Conservation (phyloP, 2,329 filamentous ascomycete species). For the Pseudogymnoascus destructans region DNA sequence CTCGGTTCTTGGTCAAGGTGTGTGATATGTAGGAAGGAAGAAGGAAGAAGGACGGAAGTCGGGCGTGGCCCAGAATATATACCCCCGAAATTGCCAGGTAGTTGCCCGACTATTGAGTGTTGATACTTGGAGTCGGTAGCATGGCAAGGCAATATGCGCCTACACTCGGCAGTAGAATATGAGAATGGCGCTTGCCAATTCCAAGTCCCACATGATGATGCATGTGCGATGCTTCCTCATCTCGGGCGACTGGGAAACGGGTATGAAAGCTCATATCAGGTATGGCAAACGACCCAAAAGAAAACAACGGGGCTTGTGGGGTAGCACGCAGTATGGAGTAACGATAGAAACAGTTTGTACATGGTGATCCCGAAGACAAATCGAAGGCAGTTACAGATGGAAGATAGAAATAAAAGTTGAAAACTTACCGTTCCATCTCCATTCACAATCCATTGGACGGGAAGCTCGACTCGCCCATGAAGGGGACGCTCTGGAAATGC, state of each 20-base stretch:
- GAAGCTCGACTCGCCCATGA: background rate
- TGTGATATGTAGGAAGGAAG: background rate
- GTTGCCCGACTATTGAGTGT: background rate
- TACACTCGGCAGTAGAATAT: background rate
- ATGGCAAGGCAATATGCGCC: background rate
- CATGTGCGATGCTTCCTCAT: background rate
- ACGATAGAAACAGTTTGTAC: background rate
- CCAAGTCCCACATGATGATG: constrained; percentile 2
- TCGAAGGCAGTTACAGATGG: background rate
- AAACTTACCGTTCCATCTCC: background rate
- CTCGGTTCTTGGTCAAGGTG: background rate
- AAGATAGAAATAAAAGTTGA: background rate
- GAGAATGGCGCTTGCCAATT: background rate
- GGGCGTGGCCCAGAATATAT: background rate
- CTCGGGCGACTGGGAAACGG: background rate
- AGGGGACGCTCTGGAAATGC: constrained; percentile 4
- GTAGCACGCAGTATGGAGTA: background rate
- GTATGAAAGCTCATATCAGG: background rate
- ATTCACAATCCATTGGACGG: background rate
- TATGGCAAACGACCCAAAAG: background rate
- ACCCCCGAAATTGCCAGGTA: background rate
- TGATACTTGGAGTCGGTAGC: background rate
- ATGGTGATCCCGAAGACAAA: background rate
- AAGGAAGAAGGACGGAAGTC: background rate
- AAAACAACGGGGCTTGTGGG: background rate